Percentiles rank a stretch among this genome's conserved stretches.
phyloP scores from a whole-genome alignment of 106 monocot genomes.

The Iris macrosiphon region DNA sequence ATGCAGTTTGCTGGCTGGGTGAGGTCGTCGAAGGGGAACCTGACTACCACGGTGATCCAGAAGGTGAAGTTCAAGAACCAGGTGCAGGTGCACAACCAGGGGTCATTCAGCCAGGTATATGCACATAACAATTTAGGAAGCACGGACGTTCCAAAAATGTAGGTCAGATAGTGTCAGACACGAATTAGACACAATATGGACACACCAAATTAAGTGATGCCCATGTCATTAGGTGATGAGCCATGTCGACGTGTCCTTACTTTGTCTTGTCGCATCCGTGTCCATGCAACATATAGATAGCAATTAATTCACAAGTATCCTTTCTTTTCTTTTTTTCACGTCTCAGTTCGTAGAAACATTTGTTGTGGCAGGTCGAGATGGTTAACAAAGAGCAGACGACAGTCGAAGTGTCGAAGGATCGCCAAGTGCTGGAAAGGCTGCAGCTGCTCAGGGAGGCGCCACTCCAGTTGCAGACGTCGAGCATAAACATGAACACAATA shows the following conservation, averaged over 20 bases:
- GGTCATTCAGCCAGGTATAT: constrained; percentile 7
- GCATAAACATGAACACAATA: background rate
- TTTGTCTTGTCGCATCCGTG: no score
- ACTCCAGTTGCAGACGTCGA: constrained; percentile 16
- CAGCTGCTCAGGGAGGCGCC: constrained; percentile 23
- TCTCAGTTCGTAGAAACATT: no score
- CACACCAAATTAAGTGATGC: background rate
- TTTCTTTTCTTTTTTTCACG: no score
- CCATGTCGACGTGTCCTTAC: no score
- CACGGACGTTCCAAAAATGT: no score
- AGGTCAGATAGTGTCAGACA: no score
- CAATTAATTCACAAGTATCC: no score
- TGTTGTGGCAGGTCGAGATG: constrained; percentile 9
- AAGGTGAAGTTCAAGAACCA: constrained; percentile 25
- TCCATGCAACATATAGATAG: no score
- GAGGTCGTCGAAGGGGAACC: constrained; percentile 36
- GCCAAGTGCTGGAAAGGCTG: constrained; percentile 7
- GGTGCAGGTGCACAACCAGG: constrained; percentile 16
- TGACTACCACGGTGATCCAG: constrained; percentile 29
- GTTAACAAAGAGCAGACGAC: constrained; percentile 13
- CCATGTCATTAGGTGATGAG: no score
- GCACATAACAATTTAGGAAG: no score
- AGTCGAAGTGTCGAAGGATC: background rate
- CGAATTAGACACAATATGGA: background rate
- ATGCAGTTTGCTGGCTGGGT: constrained; percentile 36